phyloP scores from a whole-genome alignment of 306 rosid genomes.

The Ziziphus jujuba region DNA sequence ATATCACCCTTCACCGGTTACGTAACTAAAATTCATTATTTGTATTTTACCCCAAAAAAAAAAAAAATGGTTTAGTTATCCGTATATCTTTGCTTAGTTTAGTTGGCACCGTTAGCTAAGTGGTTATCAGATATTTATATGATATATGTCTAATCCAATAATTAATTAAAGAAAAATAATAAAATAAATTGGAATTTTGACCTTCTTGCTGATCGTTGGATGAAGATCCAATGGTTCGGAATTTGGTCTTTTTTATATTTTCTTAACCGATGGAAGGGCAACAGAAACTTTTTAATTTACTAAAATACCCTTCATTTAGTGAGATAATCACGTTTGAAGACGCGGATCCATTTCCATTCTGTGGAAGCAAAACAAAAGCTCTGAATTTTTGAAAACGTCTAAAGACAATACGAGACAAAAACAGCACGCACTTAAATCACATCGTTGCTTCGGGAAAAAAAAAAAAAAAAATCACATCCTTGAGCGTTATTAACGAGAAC shows the following conservation, averaged over 20 bases:
- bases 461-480: not conserved
- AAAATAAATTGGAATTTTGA: too few relatives aligned
- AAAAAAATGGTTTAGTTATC: too few relatives aligned
- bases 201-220: too few relatives aligned
- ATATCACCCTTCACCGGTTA: not conserved
- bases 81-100: not conserved
- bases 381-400: not conserved
- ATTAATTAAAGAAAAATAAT: too few relatives aligned
- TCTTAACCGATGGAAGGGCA: too few relatives aligned
- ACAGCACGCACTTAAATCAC: slow-evolving; percentile 13
- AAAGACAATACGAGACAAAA: slow-evolving; percentile 3
- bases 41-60: too few relatives aligned
- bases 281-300: not conserved
- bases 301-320: not conserved
- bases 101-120: not conserved
- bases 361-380: not conserved
- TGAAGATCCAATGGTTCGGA: too few relatives aligned
- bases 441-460: not conserved
- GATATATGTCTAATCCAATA: too few relatives aligned
- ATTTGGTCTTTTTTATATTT: too few relatives aligned
- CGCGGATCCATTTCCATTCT: not conserved
- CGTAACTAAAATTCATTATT: not conserved
- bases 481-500: slow-evolving; percentile 15
- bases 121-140: too few relatives aligned
- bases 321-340: slow-evolving; percentile 4